Base-by-base conservation (phyloP, 2,329 filamentous ascomycete species). In the Grosmannia huntii region DNA sequence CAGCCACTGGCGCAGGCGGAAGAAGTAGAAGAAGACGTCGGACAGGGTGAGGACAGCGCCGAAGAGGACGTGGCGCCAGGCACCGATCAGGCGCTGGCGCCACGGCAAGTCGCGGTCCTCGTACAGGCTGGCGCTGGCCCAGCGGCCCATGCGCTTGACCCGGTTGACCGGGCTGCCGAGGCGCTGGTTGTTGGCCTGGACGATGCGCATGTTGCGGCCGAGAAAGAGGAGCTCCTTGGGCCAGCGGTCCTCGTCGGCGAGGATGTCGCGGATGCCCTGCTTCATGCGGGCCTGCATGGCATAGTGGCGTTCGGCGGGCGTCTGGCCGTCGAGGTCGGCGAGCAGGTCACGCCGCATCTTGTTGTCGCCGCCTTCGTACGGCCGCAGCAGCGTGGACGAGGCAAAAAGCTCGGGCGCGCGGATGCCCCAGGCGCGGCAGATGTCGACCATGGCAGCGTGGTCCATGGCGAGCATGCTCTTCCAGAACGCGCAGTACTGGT, bases 381-480 rank as follows among this genome's bases (percentile, higher is more conserved):
- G 94, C 14, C 87, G 80, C 83, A 97, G 83, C 53, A 97, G 78
- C 1, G 91, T 96, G 1, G 89, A 90, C 53, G 85, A 90, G 16
- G 94, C 94, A 66, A 99, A 96, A 53, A 97, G 81, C 68, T 97
- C 94, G 0, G 89, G 81, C 27, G 90, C 90, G 63, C 85, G 86
- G 67, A 97, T 86, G 52, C 94, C 94, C 94, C 94, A 99, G 58
- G 83, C 74, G 25, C 75, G 74, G 9, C 90, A 90, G 60, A 96
- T 85, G 25, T 82, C 75, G 57, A 74, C 70, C 57, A 97, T 85
- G 2, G 87, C 89, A 25, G 79, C 75, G 72, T 96, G 96, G 76
- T 99, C 94, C 64, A 97, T 94, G 0, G 90, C 90, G 76, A 97
- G 84, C 12, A 99, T 81, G 0, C 87, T 85, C 71, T 95, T 95